Evolutionary conservation across 2,329 filamentous ascomycete species (phyloP).

Genomic region (Mariannaea elegans): DNA sequence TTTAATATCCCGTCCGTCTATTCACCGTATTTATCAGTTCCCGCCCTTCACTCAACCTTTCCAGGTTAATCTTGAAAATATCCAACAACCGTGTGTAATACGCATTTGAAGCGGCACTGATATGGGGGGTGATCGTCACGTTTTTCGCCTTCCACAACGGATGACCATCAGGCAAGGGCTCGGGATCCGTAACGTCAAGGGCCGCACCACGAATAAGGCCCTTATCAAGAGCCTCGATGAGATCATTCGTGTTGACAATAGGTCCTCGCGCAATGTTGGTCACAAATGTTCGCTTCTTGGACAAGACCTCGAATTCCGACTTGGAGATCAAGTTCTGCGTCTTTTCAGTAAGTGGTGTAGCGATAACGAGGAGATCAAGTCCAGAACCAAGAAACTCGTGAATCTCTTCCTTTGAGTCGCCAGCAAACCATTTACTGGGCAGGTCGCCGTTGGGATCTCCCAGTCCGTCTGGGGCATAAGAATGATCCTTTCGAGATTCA

Average conservation of each 20-base stretch:
- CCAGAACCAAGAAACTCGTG: constrained; percentile 60
- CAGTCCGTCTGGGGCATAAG: constrained; percentile 75
- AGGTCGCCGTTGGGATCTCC: constrained; percentile 60
- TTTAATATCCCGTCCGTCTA: constrained; percentile 45
- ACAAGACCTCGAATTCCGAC: constrained; percentile 58
- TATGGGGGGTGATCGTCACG: constrained; percentile 67
- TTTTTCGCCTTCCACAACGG: constrained; percentile 76
- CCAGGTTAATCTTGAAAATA: constrained; percentile 54
- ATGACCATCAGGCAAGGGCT: constrained; percentile 75
- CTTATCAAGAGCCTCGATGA: constrained; percentile 67
- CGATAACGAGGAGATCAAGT: constrained; percentile 63
- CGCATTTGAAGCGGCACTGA: constrained; percentile 53
- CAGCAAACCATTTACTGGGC: constrained; percentile 62
- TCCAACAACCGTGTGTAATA: constrained; percentile 53
- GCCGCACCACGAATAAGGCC: constrained; percentile 68
- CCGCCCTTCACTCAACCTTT: constrained; percentile 47
- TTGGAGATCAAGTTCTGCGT: constrained; percentile 61
- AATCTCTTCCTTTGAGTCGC: constrained; percentile 52
- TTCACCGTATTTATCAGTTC: constrained; percentile 53
- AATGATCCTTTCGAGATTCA: constrained; percentile 68
- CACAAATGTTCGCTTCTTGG: constrained; percentile 63
- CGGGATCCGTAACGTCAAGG: constrained; percentile 81
- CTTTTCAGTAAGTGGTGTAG: constrained; percentile 58
- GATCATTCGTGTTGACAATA: constrained; percentile 59
- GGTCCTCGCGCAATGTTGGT: constrained; percentile 75